Conservation (phyloP, 2,329 filamentous ascomycete species). For the Chlorencoelia australis region DNA sequence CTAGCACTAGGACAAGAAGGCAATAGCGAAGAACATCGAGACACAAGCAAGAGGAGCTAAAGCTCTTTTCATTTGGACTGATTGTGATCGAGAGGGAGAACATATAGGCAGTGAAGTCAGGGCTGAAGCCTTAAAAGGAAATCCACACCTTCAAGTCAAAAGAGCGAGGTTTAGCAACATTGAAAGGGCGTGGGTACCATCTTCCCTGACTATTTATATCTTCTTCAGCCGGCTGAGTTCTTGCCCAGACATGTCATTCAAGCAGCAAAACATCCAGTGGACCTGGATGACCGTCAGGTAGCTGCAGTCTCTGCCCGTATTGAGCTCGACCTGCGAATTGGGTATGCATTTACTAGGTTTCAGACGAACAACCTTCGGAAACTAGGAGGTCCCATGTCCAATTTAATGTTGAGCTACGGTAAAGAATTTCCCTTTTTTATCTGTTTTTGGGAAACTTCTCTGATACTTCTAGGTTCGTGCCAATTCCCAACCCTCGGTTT, state of each 20-base stretch:
- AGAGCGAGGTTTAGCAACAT: conserved; percentile 93
- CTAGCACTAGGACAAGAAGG: conserved; percentile 59
- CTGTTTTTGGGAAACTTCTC: conserved; percentile 1
- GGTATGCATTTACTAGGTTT: conserved; percentile 84
- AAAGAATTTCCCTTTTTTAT: conserved; percentile 17
- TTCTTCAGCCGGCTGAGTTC: conserved; percentile 5
- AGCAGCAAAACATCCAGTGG: conserved; percentile 66
- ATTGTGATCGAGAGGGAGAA: conserved; percentile 96
- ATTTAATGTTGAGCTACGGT: conserved; percentile 68
- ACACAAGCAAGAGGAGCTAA: conserved; percentile 62
- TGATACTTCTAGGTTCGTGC: conserved; percentile 54
- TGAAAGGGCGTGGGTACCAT: conserved; percentile 60
- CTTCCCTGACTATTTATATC: conserved; percentile 6
- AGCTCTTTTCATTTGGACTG: conserved; percentile 91
- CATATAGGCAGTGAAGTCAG: conserved; percentile 91
- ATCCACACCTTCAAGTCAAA: conserved; percentile 65
- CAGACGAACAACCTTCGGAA: conserved; percentile 68
- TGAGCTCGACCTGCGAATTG: conserved; percentile 86
- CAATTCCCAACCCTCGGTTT: conserved; percentile 97
- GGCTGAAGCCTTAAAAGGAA: conserved; percentile 65
- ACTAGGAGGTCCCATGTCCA: conserved; percentile 52
- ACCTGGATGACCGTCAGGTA: conserved; percentile 76
- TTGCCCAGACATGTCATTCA: conserved; percentile 65
- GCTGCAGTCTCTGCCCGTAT: conserved; percentile 82
- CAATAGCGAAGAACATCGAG: conserved; percentile 77